phyloP scores from a whole-genome alignment of 2,329 filamentous ascomycete genomes.

The Botrytis hyacinthi region DNA sequence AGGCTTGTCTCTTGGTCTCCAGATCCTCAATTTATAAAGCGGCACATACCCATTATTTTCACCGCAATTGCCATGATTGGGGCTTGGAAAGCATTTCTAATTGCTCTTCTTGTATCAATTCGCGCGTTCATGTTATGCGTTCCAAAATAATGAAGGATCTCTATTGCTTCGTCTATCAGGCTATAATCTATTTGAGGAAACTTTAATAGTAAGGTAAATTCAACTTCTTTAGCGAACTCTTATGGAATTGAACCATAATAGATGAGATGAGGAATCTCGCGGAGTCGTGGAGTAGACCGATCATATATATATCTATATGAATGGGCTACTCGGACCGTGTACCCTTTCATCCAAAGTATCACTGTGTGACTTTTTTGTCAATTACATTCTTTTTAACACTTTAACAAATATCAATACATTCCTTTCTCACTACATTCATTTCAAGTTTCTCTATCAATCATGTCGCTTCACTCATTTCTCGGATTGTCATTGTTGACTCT shows the following conservation, averaged over 20 bases:
- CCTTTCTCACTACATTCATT: slow-evolving; percentile 9
- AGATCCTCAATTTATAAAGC: background rate
- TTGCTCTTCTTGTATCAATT: background rate
- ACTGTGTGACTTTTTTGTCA: background rate
- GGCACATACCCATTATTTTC: background rate
- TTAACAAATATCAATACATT: background rate
- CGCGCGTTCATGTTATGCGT: background rate
- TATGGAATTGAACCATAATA: background rate
- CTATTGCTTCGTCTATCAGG: background rate
- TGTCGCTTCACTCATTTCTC: slow-evolving; percentile 19
- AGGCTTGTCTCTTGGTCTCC: background rate
- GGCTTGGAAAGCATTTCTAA: background rate
- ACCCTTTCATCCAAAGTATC: slow-evolving; percentile 18
- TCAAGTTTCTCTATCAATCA: slow-evolving; percentile 13
- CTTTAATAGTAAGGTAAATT: background rate
- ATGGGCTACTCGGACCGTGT: background rate
- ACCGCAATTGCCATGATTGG: background rate
- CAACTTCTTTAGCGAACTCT: background rate
- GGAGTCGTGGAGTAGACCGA: background rate
- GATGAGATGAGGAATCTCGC: background rate
- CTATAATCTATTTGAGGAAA: slow-evolving; percentile 1
- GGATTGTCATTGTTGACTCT: slow-evolving; percentile 24
- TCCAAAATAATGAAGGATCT: background rate
- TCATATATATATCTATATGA: slow-evolving; percentile 12
- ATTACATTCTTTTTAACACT: slow-evolving; percentile 7